phyloP scores from a whole-genome alignment of 2,329 filamentous ascomycete genomes.

The Epichloe sibirici region DNA sequence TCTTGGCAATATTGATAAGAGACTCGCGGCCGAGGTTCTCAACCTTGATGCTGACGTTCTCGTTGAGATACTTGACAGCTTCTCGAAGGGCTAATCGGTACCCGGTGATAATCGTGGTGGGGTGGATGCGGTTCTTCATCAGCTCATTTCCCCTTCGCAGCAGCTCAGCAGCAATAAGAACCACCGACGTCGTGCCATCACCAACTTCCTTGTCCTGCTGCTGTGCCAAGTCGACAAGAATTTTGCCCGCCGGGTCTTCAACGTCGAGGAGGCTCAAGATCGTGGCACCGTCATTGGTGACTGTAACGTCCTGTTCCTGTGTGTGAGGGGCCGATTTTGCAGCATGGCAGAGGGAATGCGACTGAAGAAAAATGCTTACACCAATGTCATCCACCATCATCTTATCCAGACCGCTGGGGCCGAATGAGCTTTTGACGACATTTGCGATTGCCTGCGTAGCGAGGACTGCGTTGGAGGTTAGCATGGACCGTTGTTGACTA shows the following conservation, averaged over 20 bases:
- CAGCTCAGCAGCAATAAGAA: constrained; percentile 92
- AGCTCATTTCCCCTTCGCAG: constrained; percentile 90
- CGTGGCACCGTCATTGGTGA: constrained; percentile 96
- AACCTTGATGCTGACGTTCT: constrained; percentile 94
- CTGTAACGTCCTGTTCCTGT: constrained; percentile 69
- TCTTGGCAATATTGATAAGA: constrained; percentile 90
- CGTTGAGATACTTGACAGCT: constrained; percentile 97
- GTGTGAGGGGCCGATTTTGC: constrained; percentile 1
- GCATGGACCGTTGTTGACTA: constrained; percentile 2
- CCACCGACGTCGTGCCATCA: constrained; percentile 95
- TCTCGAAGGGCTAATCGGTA: constrained; percentile 92
- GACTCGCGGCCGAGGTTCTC: constrained; percentile 84
- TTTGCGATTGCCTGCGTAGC: constrained; percentile 96
- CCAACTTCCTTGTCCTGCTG: constrained; percentile 99
- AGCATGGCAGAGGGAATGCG: neutral
- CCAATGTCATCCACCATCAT: constrained; percentile 99
- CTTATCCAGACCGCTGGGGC: constrained; percentile 93
- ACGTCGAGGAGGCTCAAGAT: constrained; percentile 93
- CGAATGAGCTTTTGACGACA: constrained; percentile 98
- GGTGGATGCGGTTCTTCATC: constrained; percentile 99
- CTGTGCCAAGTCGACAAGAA: constrained; percentile 91
- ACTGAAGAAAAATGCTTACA: constrained; percentile 34
- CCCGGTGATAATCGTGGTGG: constrained; percentile 96
- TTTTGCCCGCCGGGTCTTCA: constrained; percentile 96
- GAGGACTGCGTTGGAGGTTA: constrained; percentile 45